Conservation (phyloP, 2,329 filamentous ascomycete genomes). For the Fusarium dimerum region DNA sequence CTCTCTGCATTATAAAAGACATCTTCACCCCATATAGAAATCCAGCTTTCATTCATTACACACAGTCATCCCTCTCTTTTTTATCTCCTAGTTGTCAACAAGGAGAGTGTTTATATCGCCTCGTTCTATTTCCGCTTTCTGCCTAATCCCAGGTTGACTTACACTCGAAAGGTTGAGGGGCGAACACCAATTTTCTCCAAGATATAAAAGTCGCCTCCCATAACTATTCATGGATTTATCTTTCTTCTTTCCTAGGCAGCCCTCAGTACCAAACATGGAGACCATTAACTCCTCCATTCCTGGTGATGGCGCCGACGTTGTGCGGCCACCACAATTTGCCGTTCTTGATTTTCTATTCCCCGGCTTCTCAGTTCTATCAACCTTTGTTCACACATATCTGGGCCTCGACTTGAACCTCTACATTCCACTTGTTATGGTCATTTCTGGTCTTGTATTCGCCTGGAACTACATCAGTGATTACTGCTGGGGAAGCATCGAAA, state of each 20-base stretch:
- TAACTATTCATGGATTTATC: slow-evolving; percentile 9
- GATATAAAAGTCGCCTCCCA: not conserved
- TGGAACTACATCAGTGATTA: slow-evolving; percentile 55
- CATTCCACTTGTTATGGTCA: slow-evolving; percentile 56
- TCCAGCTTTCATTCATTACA: too few relatives aligned
- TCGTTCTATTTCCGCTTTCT: too few relatives aligned
- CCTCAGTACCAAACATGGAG: slow-evolving; percentile 26
- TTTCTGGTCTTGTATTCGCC: slow-evolving; percentile 50
- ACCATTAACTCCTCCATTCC: slow-evolving; percentile 20
- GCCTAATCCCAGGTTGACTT: too few relatives aligned
- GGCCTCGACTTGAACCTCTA: slow-evolving; percentile 65
- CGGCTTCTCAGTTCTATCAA: slow-evolving; percentile 61
- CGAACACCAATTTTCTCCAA: too few relatives aligned
- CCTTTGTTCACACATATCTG: slow-evolving; percentile 55
- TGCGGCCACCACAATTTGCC: slow-evolving; percentile 40
- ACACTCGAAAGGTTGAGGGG: too few relatives aligned
- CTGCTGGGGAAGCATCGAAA: slow-evolving; percentile 48
- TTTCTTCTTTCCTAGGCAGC: slow-evolving; percentile 6
- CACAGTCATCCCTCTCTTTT: too few relatives aligned
- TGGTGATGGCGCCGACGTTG: slow-evolving; percentile 1
- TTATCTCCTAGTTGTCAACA: too few relatives aligned
- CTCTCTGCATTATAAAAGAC: too few relatives aligned
- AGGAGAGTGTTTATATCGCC: too few relatives aligned
- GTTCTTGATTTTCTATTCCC: slow-evolving; percentile 66
- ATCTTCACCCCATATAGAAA: too few relatives aligned